These are phyloP conservation scores for Fomitopsis schrenkii DNA, from an alignment of 1,284 basidiomycete genomes.

Conservation along the genomic window DNA sequence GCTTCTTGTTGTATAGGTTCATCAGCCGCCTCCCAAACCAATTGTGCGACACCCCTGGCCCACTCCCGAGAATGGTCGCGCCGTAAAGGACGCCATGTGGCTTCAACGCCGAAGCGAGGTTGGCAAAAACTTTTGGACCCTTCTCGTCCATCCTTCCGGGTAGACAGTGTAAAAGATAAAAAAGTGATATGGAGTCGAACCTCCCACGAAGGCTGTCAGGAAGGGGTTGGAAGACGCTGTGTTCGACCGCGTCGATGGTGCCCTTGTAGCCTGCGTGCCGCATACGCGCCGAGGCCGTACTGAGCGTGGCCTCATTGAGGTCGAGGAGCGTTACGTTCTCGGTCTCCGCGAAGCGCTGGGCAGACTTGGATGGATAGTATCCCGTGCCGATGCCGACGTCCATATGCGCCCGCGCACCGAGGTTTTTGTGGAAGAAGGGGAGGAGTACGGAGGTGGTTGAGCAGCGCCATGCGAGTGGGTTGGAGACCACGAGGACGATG, in stretches of 20 bases:
- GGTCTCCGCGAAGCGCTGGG: conserved; percentile 10
- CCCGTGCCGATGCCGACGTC: conserved; percentile 23
- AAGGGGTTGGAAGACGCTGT: conserved; percentile 17
- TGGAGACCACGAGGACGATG: conserved; percentile 18
- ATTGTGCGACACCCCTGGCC: conserved; percentile 15
- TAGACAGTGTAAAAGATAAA: conserved; percentile 24
- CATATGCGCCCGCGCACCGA: conserved; percentile 19
- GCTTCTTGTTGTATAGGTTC: conserved; percentile 16
- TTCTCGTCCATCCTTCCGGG: conserved; percentile 18
- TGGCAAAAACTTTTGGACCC: conserved; percentile 10
- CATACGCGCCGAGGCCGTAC: background rate
- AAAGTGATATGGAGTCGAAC: conserved; percentile 21
- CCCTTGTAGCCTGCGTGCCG: conserved; percentile 12
- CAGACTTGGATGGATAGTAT: conserved; percentile 18
- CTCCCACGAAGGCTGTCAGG: conserved; percentile 7
- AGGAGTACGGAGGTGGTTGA: conserved; percentile 14
- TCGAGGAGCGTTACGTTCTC: conserved; percentile 17
- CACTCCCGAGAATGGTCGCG: conserved; percentile 16
- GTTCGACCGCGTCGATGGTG: conserved; percentile 10
- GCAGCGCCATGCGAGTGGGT: conserved; percentile 19
- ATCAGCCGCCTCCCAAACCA: conserved; percentile 17
- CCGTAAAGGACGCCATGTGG: conserved; percentile 19
- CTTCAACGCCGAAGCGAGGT: conserved; percentile 12
- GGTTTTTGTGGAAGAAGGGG: conserved; percentile 18
- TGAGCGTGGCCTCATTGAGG: conserved; percentile 20